Percentiles rank a stretch among this genome's conserved stretches.
phyloP scores from a whole-genome alignment of 2,329 filamentous ascomycete species.

The Botryotinia narcissicola region DNA sequence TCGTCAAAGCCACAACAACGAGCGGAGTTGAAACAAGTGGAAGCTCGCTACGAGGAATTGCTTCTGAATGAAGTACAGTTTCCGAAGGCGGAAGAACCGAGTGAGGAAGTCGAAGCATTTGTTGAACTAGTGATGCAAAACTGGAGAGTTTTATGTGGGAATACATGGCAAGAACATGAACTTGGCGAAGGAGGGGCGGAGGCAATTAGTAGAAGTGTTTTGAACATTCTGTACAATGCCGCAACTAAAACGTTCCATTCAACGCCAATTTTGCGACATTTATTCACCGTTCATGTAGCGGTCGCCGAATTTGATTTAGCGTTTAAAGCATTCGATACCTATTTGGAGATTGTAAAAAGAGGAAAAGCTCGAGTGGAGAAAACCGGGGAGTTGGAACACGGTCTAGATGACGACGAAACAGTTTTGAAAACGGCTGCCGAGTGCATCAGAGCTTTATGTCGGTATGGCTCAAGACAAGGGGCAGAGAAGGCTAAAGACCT shows the following conservation, averaged over 20 bases:
- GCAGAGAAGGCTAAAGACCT: conserved; percentile 77
- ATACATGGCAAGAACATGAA: conserved; percentile 76
- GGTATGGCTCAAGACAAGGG: conserved; percentile 71
- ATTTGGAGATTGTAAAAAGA: conserved; percentile 81
- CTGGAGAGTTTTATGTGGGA: conserved; percentile 79
- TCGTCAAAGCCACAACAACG: conserved; percentile 64
- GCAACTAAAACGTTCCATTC: conserved; percentile 96
- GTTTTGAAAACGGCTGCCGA: conserved; percentile 77
- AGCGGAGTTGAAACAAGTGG: conserved; percentile 74
- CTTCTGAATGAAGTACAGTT: conserved; percentile 79
- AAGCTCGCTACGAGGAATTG: conserved; percentile 74
- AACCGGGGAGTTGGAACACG: conserved; percentile 65
- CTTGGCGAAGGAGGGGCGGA: conserved; percentile 79
- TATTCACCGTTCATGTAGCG: conserved; percentile 84
- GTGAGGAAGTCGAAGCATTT: conserved; percentile 78
- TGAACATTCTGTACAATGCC: conserved; percentile 87
- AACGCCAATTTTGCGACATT: conserved; percentile 76
- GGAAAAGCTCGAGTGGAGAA: conserved; percentile 83
- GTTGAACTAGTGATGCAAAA: conserved; percentile 77
- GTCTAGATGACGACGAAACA: conserved; percentile 74
- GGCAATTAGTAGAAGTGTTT: conserved; percentile 68
- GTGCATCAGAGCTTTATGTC: conserved; percentile 76
- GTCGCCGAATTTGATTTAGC: conserved; percentile 91
- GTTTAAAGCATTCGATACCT: conserved; percentile 87
- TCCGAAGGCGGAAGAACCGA: conserved; percentile 76